phyloP scores from a whole-genome alignment of 2,329 filamentous ascomycete species.

The Fusarium sp. region DNA sequence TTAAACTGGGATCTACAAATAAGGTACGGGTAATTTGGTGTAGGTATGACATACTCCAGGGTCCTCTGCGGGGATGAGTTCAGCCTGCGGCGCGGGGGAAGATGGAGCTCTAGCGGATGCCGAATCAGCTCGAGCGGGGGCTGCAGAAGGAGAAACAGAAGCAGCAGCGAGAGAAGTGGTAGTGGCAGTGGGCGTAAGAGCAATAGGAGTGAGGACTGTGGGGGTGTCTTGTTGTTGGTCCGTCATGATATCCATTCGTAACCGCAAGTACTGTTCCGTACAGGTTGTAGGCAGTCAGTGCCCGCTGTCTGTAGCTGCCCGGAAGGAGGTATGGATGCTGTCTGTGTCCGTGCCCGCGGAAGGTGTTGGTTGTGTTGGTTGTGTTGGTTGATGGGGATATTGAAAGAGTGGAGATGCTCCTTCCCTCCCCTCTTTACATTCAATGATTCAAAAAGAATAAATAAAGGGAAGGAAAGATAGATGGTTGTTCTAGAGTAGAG shows the following conservation, averaged over 20 bases:
- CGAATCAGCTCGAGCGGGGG: conserved; percentile 27
- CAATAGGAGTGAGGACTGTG: conserved; percentile 9
- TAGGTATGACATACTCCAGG: conserved; percentile 29
- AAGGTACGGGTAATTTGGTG: neutral
- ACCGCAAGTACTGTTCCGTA: neutral
- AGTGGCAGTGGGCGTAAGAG: conserved; percentile 7
- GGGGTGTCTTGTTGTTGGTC: conserved; percentile 26
- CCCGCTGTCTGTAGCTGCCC: conserved; percentile 1
- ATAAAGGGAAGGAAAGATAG: neutral
- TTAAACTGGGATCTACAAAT: conserved; percentile 1
- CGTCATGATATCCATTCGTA: conserved; percentile 20
- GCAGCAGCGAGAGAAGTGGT: neutral
- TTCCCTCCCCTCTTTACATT: neutral
- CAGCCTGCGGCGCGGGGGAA: conserved; percentile 28
- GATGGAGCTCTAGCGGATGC: conserved; percentile 4
- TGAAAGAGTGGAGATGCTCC: conserved; percentile 8
- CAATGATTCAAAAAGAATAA: neutral
- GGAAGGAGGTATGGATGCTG: neutral
- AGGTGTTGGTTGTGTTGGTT: neutral
- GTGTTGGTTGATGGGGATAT: conserved; percentile 10
- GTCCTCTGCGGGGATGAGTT: conserved; percentile 39
- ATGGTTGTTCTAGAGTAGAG: neutral
- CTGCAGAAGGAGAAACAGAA: neutral
- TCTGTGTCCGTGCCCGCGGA: neutral
- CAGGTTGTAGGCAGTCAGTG: neutral